Evolutionary conservation across 805 yeast genomes (phyloP).

Genomic region (Cyberlindnera samutprakarnensis): DNA sequence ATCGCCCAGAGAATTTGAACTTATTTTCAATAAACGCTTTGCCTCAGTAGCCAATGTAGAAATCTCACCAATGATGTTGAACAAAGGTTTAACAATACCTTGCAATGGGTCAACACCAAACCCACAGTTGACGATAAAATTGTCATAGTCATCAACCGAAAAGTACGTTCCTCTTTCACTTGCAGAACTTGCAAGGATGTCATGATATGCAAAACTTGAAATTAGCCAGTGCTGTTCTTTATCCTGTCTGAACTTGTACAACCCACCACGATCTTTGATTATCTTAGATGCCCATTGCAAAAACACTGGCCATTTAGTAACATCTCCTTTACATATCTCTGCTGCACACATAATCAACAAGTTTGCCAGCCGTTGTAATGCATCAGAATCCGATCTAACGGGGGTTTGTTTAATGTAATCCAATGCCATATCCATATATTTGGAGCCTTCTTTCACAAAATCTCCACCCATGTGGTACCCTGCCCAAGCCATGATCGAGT

Average conservation of each 20-base stretch:
- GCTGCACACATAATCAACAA: slow-evolving; percentile 68
- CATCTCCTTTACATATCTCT: slow-evolving; percentile 79
- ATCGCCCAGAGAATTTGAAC: slow-evolving; percentile 21
- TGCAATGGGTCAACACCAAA: slow-evolving; percentile 59
- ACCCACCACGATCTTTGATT: slow-evolving; percentile 55
- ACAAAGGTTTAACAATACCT: slow-evolving; percentile 67
- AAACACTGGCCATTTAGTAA: slow-evolving; percentile 63
- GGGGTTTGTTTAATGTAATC: slow-evolving; percentile 32
- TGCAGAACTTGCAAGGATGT: slow-evolving; percentile 56
- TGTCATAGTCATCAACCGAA: slow-evolving; percentile 50
- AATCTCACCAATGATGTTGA: slow-evolving; percentile 59
- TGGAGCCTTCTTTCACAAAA: slow-evolving; percentile 35
- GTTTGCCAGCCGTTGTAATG: slow-evolving; percentile 47
- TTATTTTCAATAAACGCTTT: slow-evolving; percentile 28
- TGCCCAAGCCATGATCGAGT: slow-evolving; percentile 54
- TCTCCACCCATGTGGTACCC: slow-evolving; percentile 30
- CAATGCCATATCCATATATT: slow-evolving; percentile 41
- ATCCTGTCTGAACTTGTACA: slow-evolving; percentile 39
- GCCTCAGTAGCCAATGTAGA: slow-evolving; percentile 50
- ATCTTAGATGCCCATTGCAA: slow-evolving; percentile 60
- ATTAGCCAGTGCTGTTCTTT: slow-evolving; percentile 64
- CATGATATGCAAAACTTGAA: slow-evolving; percentile 77
- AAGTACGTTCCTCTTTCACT: slow-evolving; percentile 60
- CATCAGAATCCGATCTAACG: slow-evolving; percentile 15
- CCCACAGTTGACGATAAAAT: slow-evolving; percentile 22